Base-by-base conservation (phyloP, 2,329 filamentous ascomycete genomes). In the Ceratocystis huliohia region DNA sequence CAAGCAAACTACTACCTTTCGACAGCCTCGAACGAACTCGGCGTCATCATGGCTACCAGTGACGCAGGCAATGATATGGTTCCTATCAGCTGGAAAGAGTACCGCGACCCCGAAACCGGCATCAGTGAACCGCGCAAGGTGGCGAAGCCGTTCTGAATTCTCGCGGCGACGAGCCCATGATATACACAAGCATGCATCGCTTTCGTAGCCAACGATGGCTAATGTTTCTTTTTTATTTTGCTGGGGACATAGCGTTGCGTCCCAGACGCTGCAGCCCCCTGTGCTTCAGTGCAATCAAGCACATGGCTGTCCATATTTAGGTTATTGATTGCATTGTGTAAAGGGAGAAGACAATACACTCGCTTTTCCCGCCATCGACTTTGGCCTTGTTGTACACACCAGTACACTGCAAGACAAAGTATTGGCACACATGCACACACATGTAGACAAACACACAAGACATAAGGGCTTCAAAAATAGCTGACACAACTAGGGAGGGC, bases 1-100 rank as follows among this genome's bases (percentile, higher is more conserved):
- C 92, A 97, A 77, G 86, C 88, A 63, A 96, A 90, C 72, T 99
- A 97, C 75, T 99, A 96, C 75, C 82, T 96, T n/a, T 89, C 87
- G 30, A 99, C 94, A 1, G 91, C 91, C 33, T 85, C 85, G 70
- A 97, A 99, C 75, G 89, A 96, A 74, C 80, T 96, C 50, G 94
- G 94, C 1, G 93, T 97, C 67, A 89, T 99, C 48, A 89, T 97
- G 85, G 94, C 93, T 8, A 87, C 84, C 71, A 95, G 91, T 73
- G 91, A 96, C 74, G 84, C 83, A 1, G 92, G 92, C 0, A 93
- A 95, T 76, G 84, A 88, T 71, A 96, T 97, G 91, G 88, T 88
- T 72, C 93, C 94, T 1, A 83, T 96, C 66, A 95, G 87, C 76
- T 99, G 94, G 94, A 95, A 88, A 78, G 93, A 97, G 77, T 96